These are phyloP conservation scores for Mortierella sp. DNA, from an alignment of 371 early-diverging fungal genomes.

Conservation along the genomic window DNA sequence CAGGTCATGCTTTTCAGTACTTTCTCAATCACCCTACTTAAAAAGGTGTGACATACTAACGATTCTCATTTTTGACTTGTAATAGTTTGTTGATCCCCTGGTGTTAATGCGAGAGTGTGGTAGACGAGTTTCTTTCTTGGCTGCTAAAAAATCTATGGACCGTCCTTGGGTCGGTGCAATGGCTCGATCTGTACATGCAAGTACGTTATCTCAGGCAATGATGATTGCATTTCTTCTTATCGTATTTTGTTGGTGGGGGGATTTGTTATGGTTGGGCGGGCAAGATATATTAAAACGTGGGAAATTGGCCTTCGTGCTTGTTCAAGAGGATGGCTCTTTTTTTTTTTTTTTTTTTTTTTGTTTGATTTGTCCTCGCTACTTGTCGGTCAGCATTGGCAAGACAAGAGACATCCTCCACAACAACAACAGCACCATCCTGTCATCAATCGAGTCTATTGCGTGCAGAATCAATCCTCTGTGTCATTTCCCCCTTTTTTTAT, in stretches of 20 bases:
- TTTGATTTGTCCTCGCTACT: neutral
- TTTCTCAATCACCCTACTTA: no score
- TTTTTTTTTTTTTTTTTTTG: neutral
- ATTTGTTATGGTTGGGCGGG: neutral
- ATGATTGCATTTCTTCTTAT: neutral
- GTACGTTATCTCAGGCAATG: slow-evolving; percentile 47
- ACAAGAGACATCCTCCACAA: neutral
- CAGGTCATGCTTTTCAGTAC: slow-evolving; percentile 30
- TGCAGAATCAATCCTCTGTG: slow-evolving; percentile 4
- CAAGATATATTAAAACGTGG: neutral
- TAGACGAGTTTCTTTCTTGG: slow-evolving; percentile 85
- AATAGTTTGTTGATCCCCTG: slow-evolving; percentile 93
- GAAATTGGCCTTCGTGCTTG: neutral
- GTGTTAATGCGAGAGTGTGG: slow-evolving; percentile 81
- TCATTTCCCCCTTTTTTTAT: slow-evolving; percentile 5
- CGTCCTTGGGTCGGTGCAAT: slow-evolving; percentile 86
- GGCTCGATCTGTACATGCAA: slow-evolving; percentile 79
- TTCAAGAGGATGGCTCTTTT: neutral
- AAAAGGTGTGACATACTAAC: neutral
- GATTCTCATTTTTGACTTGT: neutral
- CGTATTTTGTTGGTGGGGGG: neutral
- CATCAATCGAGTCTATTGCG: neutral
- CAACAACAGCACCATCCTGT: neutral
- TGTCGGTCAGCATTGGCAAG: neutral
- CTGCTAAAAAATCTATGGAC: slow-evolving; percentile 88